phyloP scores from a whole-genome alignment of 2,329 filamentous ascomycete species.

The Pseudodiploospora longispora region DNA sequence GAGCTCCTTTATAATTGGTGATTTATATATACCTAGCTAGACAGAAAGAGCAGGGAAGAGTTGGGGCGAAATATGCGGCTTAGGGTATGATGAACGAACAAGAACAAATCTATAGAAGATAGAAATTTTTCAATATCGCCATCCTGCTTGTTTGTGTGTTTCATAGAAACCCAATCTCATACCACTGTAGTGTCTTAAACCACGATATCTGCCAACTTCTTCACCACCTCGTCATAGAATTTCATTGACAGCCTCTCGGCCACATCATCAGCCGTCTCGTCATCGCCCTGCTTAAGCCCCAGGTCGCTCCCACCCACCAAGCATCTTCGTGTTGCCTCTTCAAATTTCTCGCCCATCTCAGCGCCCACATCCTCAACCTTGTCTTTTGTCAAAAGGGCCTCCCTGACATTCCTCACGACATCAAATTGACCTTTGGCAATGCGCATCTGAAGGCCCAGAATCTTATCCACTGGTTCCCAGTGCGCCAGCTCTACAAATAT shows the following conservation, averaged over 20 bases:
- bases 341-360: constrained; percentile 32
- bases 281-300: constrained; percentile 27
- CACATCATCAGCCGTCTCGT: constrained; percentile 33
- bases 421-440: constrained; percentile 27
- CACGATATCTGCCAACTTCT: constrained; percentile 28
- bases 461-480: constrained; percentile 38
- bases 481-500: constrained; percentile 46
- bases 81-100: too few species aligned
- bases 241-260: constrained; percentile 30
- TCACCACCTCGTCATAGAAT: constrained; percentile 38
- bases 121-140: too few species aligned
- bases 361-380: constrained; percentile 26
- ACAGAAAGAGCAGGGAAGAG: too few species aligned
- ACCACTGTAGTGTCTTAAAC: constrained; percentile 17
- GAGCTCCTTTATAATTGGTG: too few species aligned
- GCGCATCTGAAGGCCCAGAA: constrained; percentile 31
- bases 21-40: too few species aligned
- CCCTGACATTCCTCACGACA: constrained; percentile 27
- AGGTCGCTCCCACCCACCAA: constrained; percentile 28
- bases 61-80: too few species aligned
- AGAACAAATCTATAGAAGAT: too few species aligned
- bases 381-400: constrained; percentile 21
- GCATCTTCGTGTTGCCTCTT: constrained; percentile 28
- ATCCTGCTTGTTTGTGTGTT: background rate
- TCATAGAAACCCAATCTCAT: background rate